These are phyloP conservation scores for Coffea humblotiana DNA, from an alignment of 305 asterid species.

Conservation along the genomic window DNA sequence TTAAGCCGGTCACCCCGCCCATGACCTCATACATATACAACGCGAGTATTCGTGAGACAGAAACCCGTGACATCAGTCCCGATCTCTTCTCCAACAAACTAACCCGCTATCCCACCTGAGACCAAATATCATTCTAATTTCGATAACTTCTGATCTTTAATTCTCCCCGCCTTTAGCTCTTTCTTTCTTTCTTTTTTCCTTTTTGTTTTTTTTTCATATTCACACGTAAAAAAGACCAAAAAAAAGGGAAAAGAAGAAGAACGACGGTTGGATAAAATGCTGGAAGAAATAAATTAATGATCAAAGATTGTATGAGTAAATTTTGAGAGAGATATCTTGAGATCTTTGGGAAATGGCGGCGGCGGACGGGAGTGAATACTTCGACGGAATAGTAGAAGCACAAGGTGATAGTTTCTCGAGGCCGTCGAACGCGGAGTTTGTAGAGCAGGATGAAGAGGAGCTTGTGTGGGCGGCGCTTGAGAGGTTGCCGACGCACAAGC, in stretches of 20 bases:
- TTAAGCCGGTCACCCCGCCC: too few species aligned
- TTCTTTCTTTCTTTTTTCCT: too few species aligned
- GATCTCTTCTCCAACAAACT: constrained; percentile 15
- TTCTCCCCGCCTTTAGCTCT: neutral
- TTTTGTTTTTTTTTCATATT: too few species aligned
- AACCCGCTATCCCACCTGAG: neutral
- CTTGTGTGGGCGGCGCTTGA: constrained; percentile 82
- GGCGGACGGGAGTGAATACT: constrained; percentile 72
- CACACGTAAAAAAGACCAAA: neutral
- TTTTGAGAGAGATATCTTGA: neutral
- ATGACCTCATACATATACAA: too few species aligned
- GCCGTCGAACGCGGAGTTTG: constrained; percentile 63
- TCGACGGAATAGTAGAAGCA: constrained; percentile 52
- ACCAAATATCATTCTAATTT: neutral
- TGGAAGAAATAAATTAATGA: too few species aligned
- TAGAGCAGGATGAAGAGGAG: constrained; percentile 66
- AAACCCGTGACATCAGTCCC: neutral
- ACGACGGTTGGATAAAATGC: neutral
- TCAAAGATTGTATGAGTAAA: too few species aligned
- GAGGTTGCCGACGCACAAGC: constrained; percentile 63
- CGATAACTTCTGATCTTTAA: neutral
- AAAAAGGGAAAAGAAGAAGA: neutral
- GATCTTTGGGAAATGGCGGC: constrained; percentile 49
- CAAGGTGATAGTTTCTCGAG: constrained; percentile 49
- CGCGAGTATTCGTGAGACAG: neutral